Evolutionary conservation across 225 moss, liverwort and hornwort genomes (phyloP).

Genomic region (Bryoerythrophyllum caledonicum): DNA sequence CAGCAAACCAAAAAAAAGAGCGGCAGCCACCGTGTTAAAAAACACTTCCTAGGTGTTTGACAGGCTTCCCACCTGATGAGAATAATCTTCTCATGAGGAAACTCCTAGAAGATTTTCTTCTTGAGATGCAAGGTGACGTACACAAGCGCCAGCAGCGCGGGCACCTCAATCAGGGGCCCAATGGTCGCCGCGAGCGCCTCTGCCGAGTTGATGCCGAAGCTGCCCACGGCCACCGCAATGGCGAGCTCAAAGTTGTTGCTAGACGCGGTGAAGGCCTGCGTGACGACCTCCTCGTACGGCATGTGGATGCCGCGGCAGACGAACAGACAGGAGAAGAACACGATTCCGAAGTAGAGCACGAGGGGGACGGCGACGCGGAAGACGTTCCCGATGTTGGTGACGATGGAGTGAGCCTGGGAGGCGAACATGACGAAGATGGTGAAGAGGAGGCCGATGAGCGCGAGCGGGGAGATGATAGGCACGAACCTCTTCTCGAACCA

Average conservation of each 20-base stretch:
- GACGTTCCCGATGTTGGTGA: conserved; percentile 60
- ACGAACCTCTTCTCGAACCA: conserved; percentile 75
- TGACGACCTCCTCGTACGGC: conserved; percentile 71
- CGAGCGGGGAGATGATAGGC: conserved; percentile 67
- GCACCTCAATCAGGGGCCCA: conserved; percentile 88
- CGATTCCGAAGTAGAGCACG: conserved; percentile 70
- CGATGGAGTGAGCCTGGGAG: conserved; percentile 73
- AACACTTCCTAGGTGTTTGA: neutral
- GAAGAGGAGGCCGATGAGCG: conserved; percentile 71
- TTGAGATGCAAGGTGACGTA: conserved; percentile 55
- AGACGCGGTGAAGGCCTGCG: conserved; percentile 77
- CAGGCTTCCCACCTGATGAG: neutral
- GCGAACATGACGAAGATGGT: conserved; percentile 83
- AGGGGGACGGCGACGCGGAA: conserved; percentile 74
- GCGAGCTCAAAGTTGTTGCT: conserved; percentile 91
- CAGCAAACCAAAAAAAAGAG: neutral
- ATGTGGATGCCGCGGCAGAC: conserved; percentile 54
- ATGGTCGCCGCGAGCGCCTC: conserved; percentile 86
- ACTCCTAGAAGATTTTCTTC: conserved; percentile 39
- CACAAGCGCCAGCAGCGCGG: conserved; percentile 63
- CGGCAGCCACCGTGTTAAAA: neutral
- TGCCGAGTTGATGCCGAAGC: conserved; percentile 76
- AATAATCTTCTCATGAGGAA: no score
- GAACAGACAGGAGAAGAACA: conserved; percentile 54
- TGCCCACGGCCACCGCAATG: conserved; percentile 84